A percentile compares a stretch with the other conserved stretches of the same genome.
phyloP scores from a whole-genome alignment of 768 basidiomycete genomes.

The Lentinula aciculospora region DNA sequence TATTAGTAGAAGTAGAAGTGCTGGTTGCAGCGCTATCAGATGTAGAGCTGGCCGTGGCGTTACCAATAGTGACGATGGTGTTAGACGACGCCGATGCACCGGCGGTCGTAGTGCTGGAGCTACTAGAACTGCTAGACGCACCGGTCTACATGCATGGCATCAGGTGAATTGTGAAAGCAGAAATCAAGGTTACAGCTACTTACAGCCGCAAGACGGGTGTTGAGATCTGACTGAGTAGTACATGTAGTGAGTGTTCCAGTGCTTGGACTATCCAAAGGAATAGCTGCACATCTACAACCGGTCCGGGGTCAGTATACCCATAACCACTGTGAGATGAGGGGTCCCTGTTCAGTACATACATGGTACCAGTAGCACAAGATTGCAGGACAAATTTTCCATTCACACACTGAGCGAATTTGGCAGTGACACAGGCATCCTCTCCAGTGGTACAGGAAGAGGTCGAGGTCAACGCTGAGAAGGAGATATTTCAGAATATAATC shows the following conservation, averaged over 20 bases:
- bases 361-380: conserved; percentile 28
- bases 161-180: not conserved
- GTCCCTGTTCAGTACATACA: conserved; percentile 16
- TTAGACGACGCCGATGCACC: conserved; percentile 1
- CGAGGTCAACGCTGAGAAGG: conserved; percentile 27
- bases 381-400: conserved; percentile 35
- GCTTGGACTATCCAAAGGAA: conserved; percentile 41
- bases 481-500: conserved; percentile 12
- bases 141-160: conserved; percentile 16
- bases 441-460: conserved; percentile 29
- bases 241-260: conserved; percentile 48
- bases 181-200: conserved; percentile 9
- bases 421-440: conserved; percentile 42
- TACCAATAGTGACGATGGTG: conserved; percentile 3
- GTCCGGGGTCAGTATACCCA: not conserved
- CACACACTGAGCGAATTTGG: conserved; percentile 52
- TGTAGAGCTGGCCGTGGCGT: conserved; percentile 9
- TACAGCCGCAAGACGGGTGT: conserved; percentile 41
- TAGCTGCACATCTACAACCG: conserved; percentile 35
- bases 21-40: conserved; percentile 12
- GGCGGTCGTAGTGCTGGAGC: conserved; percentile 1
- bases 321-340: not conserved
- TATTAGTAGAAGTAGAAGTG: conserved; percentile 4
- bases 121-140: not conserved
- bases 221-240: conserved; percentile 40